phyloP scores from a whole-genome alignment of 1,284 basidiomycete genomes.

The Phellopilus nigrolimitatus region DNA sequence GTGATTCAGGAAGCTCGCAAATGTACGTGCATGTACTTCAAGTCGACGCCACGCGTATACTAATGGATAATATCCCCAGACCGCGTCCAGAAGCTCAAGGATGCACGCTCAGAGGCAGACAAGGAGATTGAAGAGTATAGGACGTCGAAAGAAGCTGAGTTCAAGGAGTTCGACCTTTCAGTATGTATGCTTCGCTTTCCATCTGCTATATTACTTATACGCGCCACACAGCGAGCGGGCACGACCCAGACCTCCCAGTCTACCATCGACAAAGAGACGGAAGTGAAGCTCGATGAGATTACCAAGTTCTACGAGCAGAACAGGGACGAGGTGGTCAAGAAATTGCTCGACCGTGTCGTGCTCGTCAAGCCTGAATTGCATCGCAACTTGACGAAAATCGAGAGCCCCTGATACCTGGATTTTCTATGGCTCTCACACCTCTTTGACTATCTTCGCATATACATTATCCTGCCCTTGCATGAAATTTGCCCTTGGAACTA shows the following conservation, averaged over 20 bases:
- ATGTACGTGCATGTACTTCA: conserved; percentile 51
- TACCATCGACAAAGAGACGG: conserved; percentile 82
- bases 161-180: conserved; percentile 83
- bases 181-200: conserved; percentile 47
- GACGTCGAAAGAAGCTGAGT: conserved; percentile 85
- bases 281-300: conserved; percentile 68
- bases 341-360: conserved; percentile 89
- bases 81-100: conserved; percentile 93
- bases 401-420: conserved; percentile 21
- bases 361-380: conserved; percentile 82
- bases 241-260: conserved; percentile 77
- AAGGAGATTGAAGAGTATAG: conserved; percentile 97
- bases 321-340: conserved; percentile 79
- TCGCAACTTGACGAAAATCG: conserved; percentile 72
- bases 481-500: background rate
- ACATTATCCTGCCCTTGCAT: background rate
- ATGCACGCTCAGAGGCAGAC: conserved; percentile 87
- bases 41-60: conserved; percentile 6
- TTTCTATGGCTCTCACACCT: too few species aligned
- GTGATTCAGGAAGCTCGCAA: conserved; percentile 94
- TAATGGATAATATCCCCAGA: conserved; percentile 47
- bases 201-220: background rate
- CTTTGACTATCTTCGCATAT: background rate
- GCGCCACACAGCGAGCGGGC: conserved; percentile 70
- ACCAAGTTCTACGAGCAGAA: conserved; percentile 66